A percentile compares a stretch with the other conserved stretches of the same genome.
Conservation (phyloP, 768 basidiomycete genomes). For the Hydnomerulius pinastri region DNA sequence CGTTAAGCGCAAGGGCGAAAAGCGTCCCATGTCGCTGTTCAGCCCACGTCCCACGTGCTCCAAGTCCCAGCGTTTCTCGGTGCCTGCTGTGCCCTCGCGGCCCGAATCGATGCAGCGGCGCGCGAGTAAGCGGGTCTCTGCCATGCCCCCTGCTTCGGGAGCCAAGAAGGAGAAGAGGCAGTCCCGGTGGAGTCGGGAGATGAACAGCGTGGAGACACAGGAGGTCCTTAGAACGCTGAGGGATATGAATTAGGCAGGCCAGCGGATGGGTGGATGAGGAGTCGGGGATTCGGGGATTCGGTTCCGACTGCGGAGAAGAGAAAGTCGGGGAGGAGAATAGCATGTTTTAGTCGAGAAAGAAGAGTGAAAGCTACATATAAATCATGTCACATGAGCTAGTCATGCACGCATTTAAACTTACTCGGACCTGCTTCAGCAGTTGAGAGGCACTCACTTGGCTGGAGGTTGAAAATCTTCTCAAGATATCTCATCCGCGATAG, state of each 20-base stretch:
- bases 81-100: slow-evolving; percentile 7
- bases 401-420: too few species aligned
- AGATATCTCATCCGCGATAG: too few species aligned
- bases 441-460: too few species aligned
- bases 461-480: too few species aligned
- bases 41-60: slow-evolving; percentile 7
- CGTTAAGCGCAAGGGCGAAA: neutral
- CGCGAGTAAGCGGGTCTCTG: slow-evolving; percentile 3
- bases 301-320: neutral
- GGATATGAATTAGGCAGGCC: neutral
- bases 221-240: slow-evolving; percentile 20
- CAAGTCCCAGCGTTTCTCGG: slow-evolving; percentile 16
- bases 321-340: neutral
- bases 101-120: neutral
- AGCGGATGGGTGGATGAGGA: too few species aligned
- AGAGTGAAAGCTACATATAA: neutral
- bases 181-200: slow-evolving; percentile 18
- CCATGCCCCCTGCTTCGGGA: neutral
- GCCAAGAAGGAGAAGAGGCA: slow-evolving; percentile 16
- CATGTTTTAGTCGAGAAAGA: neutral
- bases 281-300: too few species aligned
- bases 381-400: too few species aligned
- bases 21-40: slow-evolving; percentile 15
- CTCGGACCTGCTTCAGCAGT: too few species aligned
- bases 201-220: slow-evolving; percentile 23